These are phyloP conservation scores for Fagopyrum homotropicum DNA, from an alignment of 148 eudicot genomes.

Conservation along the genomic window DNA sequence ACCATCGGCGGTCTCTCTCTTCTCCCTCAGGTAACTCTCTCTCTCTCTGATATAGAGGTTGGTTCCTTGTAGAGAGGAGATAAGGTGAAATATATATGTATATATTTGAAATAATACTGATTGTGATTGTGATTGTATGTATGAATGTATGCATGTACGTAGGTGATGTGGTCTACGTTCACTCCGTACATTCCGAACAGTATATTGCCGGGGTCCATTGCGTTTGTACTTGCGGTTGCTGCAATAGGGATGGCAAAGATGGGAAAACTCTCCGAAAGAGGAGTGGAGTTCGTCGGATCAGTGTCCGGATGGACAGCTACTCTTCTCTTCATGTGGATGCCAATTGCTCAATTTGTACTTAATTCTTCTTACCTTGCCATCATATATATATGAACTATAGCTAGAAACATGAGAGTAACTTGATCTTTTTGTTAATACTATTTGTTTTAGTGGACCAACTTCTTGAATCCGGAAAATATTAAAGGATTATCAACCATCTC, in stretches of 20 bases:
- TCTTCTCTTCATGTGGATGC: slow-evolving; percentile 99
- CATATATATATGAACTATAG: too few relatives aligned
- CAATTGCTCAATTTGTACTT: slow-evolving; percentile 77
- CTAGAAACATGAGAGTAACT: neutral
- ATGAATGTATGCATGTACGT: neutral
- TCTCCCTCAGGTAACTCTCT: slow-evolving; percentile 65
- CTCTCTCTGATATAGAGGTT: too few relatives aligned
- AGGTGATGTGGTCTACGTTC: slow-evolving; percentile 98
- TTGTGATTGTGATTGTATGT: too few relatives aligned
- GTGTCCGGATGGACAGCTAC: slow-evolving; percentile 98
- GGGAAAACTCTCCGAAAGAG: slow-evolving; percentile 72
- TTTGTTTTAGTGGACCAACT: slow-evolving; percentile 73
- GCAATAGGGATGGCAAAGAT: slow-evolving; percentile 67
- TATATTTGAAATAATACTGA: too few relatives aligned
- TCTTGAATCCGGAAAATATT: slow-evolving; percentile 79
- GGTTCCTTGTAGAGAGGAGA: too few relatives aligned
- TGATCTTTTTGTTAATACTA: neutral
- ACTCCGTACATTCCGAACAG: slow-evolving; percentile 73
- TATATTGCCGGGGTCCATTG: slow-evolving; percentile 60
- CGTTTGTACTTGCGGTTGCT: slow-evolving; percentile 43
- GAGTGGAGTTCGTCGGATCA: slow-evolving; percentile 51
- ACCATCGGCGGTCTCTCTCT: slow-evolving; percentile 77
- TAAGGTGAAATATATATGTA: too few relatives aligned
- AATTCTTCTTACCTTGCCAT: neutral
- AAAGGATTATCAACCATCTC: slow-evolving; percentile 85